phyloP scores from a whole-genome alignment of 2,329 filamentous ascomycete species.

The Fusarium newnesense region DNA sequence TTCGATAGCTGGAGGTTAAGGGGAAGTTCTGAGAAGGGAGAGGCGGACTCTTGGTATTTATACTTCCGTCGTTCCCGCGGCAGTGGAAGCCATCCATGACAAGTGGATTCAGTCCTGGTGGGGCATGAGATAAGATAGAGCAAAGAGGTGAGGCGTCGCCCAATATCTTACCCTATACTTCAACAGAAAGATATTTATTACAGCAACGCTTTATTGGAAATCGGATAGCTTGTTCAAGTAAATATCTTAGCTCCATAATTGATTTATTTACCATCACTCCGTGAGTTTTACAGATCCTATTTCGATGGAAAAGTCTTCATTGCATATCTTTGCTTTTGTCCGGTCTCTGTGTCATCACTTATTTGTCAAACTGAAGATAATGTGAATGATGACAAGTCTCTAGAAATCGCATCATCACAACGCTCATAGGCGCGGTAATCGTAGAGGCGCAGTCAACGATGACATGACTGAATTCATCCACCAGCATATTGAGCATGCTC shows the following conservation, averaged over 20 bases:
- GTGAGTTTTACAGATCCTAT: not conserved
- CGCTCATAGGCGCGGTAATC: not conserved
- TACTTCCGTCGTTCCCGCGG: not conserved
- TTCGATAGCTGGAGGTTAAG: fast-evolving
- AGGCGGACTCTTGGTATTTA: not conserved
- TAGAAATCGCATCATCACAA: fast-evolving
- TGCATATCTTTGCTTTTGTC: no score
- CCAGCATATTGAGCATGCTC: not conserved
- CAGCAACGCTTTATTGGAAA: fast-evolving
- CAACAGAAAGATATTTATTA: fast-evolving
- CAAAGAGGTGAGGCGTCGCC: not conserved
- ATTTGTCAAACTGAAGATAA: no score
- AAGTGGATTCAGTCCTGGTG: not conserved
- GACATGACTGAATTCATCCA: not conserved
- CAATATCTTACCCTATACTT: not conserved
- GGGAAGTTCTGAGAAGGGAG: fast-evolving
- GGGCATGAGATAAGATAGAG: not conserved
- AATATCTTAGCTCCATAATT: fast-evolving
- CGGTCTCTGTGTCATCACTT: no score
- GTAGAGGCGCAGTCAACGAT: not conserved
- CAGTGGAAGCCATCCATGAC: not conserved
- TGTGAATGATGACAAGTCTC: not conserved
- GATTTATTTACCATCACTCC: fast-evolving
- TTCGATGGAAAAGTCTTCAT: no score
- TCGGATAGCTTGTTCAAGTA: fast-evolving